These are phyloP conservation scores for Hypoxylon lenormandii DNA, from an alignment of 495 filamentous ascomycete genomes.

Conservation along the genomic window DNA sequence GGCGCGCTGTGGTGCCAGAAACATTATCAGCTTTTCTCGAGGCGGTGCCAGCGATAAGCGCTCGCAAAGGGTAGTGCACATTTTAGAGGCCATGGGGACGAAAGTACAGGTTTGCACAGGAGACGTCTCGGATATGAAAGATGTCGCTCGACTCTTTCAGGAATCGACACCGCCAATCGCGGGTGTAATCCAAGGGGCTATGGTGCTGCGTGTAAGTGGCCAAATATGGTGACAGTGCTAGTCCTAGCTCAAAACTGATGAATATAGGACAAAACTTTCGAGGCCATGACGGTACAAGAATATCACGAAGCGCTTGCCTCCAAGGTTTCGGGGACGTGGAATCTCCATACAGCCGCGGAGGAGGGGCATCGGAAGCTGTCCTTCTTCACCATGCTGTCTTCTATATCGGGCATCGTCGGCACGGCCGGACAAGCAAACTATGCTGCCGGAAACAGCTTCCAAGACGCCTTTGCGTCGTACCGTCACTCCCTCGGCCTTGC, in stretches of 20 bases:
- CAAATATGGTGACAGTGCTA: not conserved
- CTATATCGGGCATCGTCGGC: not conserved
- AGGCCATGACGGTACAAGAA: not conserved
- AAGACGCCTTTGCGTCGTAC: not conserved
- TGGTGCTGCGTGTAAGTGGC: not conserved
- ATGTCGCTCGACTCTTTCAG: not conserved
- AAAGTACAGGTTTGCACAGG: not conserved
- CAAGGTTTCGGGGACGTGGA: not conserved
- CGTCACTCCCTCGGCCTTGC: not conserved
- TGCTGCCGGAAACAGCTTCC: no score
- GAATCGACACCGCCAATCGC: not conserved
- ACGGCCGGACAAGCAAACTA: not conserved
- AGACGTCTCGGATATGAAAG: not conserved
- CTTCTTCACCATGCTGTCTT: not conserved
- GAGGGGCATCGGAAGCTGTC: not conserved
- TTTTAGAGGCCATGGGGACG: not conserved
- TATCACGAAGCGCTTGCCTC: not conserved
- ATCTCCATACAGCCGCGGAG: not conserved
- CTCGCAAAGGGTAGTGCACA: not conserved
- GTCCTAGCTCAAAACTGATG: no score
- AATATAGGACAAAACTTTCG: not conserved
- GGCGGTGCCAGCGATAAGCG: not conserved
- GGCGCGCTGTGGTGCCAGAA: not conserved
- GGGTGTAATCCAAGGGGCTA: not conserved
- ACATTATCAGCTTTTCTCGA: not conserved